A percentile compares a stretch with the other conserved stretches of the same genome.
Conservation (phyloP, 2,329 filamentous ascomycete species). For the Colletotrichum sp. region DNA sequence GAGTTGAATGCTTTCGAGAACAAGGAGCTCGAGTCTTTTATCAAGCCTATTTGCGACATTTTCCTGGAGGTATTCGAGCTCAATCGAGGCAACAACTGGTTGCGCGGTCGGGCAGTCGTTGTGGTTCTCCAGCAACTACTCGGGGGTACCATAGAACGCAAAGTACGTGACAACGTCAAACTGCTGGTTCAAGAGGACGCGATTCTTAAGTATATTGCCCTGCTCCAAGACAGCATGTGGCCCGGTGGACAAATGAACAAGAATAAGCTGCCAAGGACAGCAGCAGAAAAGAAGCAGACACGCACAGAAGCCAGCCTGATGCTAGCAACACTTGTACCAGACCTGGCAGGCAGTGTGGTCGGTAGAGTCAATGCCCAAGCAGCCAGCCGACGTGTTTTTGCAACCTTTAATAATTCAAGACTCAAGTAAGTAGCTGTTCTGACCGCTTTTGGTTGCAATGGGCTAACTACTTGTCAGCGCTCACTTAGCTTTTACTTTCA, state of each 20-base stretch:
- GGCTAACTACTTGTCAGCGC: constrained; percentile 46
- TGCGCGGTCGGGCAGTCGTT: constrained; percentile 92
- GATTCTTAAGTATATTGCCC: constrained; percentile 74
- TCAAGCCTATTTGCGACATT: constrained; percentile 97
- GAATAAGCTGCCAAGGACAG: constrained; percentile 61
- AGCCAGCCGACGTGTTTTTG: constrained; percentile 87
- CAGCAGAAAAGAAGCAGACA: constrained; percentile 78
- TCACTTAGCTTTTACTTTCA: constrained; percentile 72
- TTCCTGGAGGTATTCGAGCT: constrained; percentile 96
- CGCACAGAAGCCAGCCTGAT: constrained; percentile 88
- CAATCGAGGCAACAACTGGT: constrained; percentile 95
- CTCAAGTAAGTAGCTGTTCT: constrained; percentile 72
- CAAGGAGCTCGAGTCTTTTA: constrained; percentile 89
- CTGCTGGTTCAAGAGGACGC: constrained; percentile 78
- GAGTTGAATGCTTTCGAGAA: constrained; percentile 94
- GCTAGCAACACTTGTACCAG: constrained; percentile 87
- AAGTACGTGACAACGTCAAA: constrained; percentile 85
- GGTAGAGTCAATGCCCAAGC: constrained; percentile 90
- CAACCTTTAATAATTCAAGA: constrained; percentile 87
- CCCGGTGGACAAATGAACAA: constrained; percentile 67
- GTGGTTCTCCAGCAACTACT: constrained; percentile 95
- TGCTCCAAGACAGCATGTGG: constrained; percentile 83
- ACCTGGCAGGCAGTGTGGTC: constrained; percentile 91
- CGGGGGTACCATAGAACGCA: constrained; percentile 94
- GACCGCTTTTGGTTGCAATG: constrained; percentile 24